Evolutionary conservation across 2,329 filamentous ascomycete species (phyloP).

Genomic region (Nectriaceae sp.): DNA sequence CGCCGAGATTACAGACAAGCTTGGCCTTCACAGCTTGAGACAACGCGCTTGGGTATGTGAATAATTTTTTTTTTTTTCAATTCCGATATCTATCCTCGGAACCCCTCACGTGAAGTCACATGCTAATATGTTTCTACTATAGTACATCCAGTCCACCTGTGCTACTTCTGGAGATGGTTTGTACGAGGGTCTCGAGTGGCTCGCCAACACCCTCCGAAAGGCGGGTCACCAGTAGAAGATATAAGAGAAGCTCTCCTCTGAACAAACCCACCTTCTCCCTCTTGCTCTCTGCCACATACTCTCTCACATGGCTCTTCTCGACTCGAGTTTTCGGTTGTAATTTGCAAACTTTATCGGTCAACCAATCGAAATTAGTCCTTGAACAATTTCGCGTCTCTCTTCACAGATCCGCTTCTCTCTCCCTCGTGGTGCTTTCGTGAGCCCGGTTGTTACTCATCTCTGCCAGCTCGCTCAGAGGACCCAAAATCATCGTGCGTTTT

Average conservation of each 20-base stretch:
- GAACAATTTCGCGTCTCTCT: background rate
- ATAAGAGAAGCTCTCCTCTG: conserved; percentile 33
- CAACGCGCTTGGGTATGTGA: conserved; percentile 95
- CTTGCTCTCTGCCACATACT: conserved; percentile 44
- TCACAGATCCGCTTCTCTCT: conserved; percentile 15
- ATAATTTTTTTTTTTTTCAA: conserved; percentile 7
- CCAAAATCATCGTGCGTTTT: conserved; percentile 26
- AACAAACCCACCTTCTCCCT: conserved; percentile 36
- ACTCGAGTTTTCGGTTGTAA: conserved; percentile 59
- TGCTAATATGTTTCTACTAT: conserved; percentile 26
- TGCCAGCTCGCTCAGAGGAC: conserved; percentile 27
- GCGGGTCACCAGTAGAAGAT: conserved; percentile 61
- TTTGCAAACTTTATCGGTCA: conserved; percentile 56
- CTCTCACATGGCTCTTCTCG: conserved; percentile 42
- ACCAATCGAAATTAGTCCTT: conserved; percentile 57
- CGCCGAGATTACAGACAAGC: conserved; percentile 99
- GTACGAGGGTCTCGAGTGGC: conserved; percentile 97
- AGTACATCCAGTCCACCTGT: conserved; percentile 99
- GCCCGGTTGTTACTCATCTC: conserved; percentile 24
- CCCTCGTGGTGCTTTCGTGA: conserved; percentile 33
- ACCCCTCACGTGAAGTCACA: conserved; percentile 5
- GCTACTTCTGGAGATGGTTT: conserved; percentile 99
- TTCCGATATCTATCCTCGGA: background rate
- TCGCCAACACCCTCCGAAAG: conserved; percentile 82
- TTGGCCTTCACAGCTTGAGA: conserved; percentile 98